phyloP scores from a whole-genome alignment of 2,329 filamentous ascomycete species.

The Aspergillus pseudonomiae region DNA sequence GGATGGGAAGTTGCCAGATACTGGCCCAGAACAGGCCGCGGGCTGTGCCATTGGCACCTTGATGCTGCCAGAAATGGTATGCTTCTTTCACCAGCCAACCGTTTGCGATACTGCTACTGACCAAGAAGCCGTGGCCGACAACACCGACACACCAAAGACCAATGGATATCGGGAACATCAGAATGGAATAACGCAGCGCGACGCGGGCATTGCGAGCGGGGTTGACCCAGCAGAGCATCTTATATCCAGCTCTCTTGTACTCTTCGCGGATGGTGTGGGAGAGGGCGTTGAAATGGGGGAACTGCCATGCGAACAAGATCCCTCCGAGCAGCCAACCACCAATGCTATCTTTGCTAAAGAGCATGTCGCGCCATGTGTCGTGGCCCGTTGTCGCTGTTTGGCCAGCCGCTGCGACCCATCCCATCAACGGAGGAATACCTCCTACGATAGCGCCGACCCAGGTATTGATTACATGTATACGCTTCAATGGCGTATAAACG shows the following conservation, averaged over 20 bases:
- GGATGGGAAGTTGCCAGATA: conserved; percentile 89
- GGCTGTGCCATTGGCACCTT: conserved; percentile 79
- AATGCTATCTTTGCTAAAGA: conserved; percentile 68
- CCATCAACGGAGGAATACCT: conserved; percentile 94
- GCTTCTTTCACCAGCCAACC: conserved; percentile 82
- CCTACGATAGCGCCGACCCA: conserved; percentile 94
- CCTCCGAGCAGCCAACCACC: conserved; percentile 89
- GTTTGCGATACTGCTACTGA: conserved; percentile 80
- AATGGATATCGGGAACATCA: conserved; percentile 84
- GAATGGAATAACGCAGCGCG: conserved; percentile 80
- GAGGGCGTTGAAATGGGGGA: conserved; percentile 95
- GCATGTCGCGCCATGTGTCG: conserved; percentile 75
- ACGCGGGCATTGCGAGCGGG: conserved; percentile 83
- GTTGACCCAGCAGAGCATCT: conserved; percentile 83
- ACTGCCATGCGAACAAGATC: conserved; percentile 93
- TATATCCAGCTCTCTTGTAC: conserved; percentile 71
- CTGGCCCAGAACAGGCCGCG: conserved; percentile 93
- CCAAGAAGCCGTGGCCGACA: conserved; percentile 83
- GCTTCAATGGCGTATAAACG: conserved; percentile 90
- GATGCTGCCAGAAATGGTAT: conserved; percentile 75
- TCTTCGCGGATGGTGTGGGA: conserved; percentile 88
- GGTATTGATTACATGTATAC: conserved; percentile 82
- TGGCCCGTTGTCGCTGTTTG: conserved; percentile 74
- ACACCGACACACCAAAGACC: conserved; percentile 77
- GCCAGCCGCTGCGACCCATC: conserved; percentile 92